Evolutionary conservation across 2,329 filamentous ascomycete genomes (phyloP).

Genomic region (Colletotrichum scovillei): DNA sequence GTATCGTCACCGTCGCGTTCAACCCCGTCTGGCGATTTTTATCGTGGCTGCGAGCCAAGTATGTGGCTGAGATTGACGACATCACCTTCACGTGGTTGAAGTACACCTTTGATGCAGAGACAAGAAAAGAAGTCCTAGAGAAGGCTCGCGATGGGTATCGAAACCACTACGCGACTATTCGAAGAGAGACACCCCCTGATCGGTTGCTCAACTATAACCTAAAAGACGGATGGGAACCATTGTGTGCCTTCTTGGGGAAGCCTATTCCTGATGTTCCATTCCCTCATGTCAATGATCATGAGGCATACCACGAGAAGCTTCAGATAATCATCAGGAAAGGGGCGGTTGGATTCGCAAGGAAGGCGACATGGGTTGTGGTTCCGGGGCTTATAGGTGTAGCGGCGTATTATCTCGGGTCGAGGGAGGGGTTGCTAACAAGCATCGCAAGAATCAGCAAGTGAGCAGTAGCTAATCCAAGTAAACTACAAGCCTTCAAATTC

Average conservation of each 20-base stretch:
- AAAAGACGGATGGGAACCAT: slow-evolving; percentile 54
- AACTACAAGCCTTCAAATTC: no score
- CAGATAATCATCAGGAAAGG: not conserved
- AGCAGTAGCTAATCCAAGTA: not conserved
- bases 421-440: not conserved
- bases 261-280: slow-evolving; percentile 48
- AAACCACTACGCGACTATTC: slow-evolving; percentile 22
- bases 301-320: not conserved
- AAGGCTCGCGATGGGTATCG: slow-evolving; percentile 42
- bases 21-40: slow-evolving; percentile 37
- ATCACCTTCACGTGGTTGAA: slow-evolving; percentile 78
- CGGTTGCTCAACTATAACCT: slow-evolving; percentile 29
- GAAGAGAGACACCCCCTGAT: not conserved
- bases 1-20: slow-evolving; percentile 42
- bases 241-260: slow-evolving; percentile 54
- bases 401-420: not conserved
- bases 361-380: not conserved
- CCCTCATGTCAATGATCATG: slow-evolving; percentile 45
- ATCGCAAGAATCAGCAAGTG: not conserved
- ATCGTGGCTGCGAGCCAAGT: slow-evolving; percentile 37
- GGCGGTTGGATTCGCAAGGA: not conserved
- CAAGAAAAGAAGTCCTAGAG: slow-evolving; percentile 70
- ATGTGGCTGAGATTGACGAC: slow-evolving; percentile 70
- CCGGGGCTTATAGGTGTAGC: not conserved
- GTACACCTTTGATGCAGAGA: slow-evolving; percentile 77